Conservation (phyloP, 73 alveolate genomes). For the Tetrahymena borealis region DNA sequence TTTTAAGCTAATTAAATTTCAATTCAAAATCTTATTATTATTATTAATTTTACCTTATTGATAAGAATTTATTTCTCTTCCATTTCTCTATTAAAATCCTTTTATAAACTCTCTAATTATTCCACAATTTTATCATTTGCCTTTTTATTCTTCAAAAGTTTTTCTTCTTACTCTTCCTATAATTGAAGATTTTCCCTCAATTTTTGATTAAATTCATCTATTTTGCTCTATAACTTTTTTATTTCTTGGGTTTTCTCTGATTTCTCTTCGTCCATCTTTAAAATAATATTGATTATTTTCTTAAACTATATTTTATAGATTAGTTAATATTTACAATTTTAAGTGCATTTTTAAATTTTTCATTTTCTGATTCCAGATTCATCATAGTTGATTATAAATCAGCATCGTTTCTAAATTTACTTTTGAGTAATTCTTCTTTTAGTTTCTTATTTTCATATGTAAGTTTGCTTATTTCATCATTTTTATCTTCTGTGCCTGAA, state of each 20-base stretch:
- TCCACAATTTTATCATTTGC: neutral
- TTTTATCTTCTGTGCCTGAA: neutral
- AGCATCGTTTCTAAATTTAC: neutral
- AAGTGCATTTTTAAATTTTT: neutral
- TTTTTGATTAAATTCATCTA: neutral
- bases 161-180: neutral
- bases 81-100: neutral
- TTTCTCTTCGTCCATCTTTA: neutral
- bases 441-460: neutral
- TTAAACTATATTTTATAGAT: neutral
- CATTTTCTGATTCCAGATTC: neutral
- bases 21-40: neutral
- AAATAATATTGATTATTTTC: too few relatives aligned
- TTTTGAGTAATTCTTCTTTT: neutral
- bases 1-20: neutral
- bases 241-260: neutral
- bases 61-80: neutral
- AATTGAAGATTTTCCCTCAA: neutral
- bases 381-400: neutral
- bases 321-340: neutral
- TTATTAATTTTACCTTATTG: neutral
- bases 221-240: neutral
- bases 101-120: neutral
- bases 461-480: neutral
- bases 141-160: neutral